Base-by-base conservation (phyloP, 2,329 filamentous ascomycete species). In the Aureobasidium musti region DNA sequence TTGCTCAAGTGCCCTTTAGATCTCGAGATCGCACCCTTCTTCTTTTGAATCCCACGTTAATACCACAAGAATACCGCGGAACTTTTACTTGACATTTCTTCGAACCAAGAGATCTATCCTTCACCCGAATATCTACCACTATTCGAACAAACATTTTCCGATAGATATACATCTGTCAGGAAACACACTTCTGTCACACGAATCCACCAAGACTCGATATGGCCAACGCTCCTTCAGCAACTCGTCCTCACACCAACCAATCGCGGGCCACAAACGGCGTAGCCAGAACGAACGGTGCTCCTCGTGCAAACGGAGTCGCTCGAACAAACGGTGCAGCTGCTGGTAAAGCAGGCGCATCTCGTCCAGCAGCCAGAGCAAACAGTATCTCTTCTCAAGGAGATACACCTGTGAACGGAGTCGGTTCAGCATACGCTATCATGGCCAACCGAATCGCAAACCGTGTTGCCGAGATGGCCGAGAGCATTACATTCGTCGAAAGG, bases 381-480 rank as follows among this genome's bases (percentile, higher is more conserved):
- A 77, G 77, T 67, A 74, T 75, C 2, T 72, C 73, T 8, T 77
- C 76, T 13, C 74, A 74, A 49, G 72, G 74, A 67, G 71, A 75
- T 50, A 59, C 69, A 66, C 67, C 68, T 21, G 67, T 67, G 43
- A 69, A 71, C 47, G 74, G 73, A 21, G 72, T 74, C 19, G 73
- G 77, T 45, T 82, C 80, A 39, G 79, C 81, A 41, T 83, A 82
- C 74, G 79, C 79, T 53, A 82, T 83, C 73, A 83, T 83, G 81
- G 81, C 80, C 10, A 78, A 76, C 52, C 71, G 81, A 49, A 82
- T 83, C 68, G 80, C 80, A 50, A 83, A 83, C 72, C 76, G 81
- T 53, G 80, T 83, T 14, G 81, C 80, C 6, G 81, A 83, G 70
- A 82, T 83, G 80, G 81, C 81, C 8, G 81, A 83, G 74, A 82